These are phyloP conservation scores for Pythium guiyangense DNA, from an alignment of 352 stramenopile species.

Conservation along the genomic window DNA sequence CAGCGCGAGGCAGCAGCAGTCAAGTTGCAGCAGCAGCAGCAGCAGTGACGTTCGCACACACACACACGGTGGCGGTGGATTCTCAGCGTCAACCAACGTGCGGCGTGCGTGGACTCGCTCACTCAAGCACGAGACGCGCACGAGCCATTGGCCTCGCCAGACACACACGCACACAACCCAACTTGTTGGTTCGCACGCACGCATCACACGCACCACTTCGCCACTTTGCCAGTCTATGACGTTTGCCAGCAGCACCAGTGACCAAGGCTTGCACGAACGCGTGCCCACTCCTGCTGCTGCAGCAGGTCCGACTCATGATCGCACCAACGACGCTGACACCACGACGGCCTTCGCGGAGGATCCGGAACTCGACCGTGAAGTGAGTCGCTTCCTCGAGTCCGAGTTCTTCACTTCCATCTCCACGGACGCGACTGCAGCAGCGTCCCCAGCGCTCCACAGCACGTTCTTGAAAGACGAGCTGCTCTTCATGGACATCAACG, in stretches of 20 bases:
- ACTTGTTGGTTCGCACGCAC: conserved; percentile 6
- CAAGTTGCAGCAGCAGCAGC: too few species aligned
- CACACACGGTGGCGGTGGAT: too few species aligned
- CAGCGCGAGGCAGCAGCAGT: too few species aligned
- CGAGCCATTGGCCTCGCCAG: too few species aligned
- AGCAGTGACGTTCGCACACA: too few species aligned
- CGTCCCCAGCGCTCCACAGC: not conserved
- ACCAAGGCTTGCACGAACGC: conserved; percentile 5
- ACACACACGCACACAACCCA: not conserved
- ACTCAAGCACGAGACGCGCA: too few species aligned
- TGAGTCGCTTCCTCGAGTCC: conserved; percentile 11
- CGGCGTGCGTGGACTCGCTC: too few species aligned
- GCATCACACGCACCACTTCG: not conserved
- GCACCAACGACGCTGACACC: not conserved
- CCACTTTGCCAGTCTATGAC: conserved; percentile 7
- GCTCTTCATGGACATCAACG: conserved; percentile 7
- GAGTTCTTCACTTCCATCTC: not conserved
- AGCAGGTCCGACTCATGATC: not conserved
- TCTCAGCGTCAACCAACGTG: too few species aligned
- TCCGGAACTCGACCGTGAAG: conserved; percentile 6
- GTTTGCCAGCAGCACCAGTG: conserved; percentile 10
- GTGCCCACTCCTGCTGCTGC: conserved; percentile 5
- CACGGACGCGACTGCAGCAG: not conserved
- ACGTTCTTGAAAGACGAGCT: conserved; percentile 6
- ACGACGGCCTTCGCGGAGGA: not conserved